These are phyloP conservation scores for Trichoderma erinaceum DNA, from an alignment of 495 filamentous ascomycete genomes.

Conservation along the genomic window DNA sequence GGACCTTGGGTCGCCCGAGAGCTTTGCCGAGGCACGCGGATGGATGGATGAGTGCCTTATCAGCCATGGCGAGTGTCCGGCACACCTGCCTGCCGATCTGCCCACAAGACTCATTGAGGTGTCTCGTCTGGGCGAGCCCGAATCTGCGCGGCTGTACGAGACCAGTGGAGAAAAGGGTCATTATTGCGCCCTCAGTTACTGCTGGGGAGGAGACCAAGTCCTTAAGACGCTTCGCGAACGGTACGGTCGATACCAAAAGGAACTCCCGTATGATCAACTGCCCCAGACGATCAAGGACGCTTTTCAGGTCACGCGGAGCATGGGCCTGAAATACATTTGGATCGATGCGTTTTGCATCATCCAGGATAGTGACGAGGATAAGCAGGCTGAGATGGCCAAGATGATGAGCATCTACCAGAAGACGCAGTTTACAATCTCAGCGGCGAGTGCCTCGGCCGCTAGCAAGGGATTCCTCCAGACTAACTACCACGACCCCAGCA, in stretches of 20 bases:
- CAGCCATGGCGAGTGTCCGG: neutral
- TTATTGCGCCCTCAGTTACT: conserved; percentile 25
- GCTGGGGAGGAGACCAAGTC: conserved; percentile 22
- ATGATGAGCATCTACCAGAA: conserved; percentile 17
- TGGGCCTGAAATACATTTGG: conserved; percentile 27
- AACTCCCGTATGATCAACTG: neutral
- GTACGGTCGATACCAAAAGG: neutral
- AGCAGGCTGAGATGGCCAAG: neutral
- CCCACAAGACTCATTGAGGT: conserved; percentile 3
- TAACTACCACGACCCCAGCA: conserved; percentile 8
- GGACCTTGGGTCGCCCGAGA: neutral
- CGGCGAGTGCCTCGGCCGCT: conserved; percentile 7
- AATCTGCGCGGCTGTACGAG: neutral
- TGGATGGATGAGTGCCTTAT: neutral
- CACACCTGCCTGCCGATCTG: neutral
- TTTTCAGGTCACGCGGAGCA: conserved; percentile 18
- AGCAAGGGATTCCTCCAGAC: neutral
- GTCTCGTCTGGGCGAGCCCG: neutral
- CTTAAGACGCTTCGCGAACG: conserved; percentile 15
- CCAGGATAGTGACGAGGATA: neutral
- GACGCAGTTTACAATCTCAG: conserved; percentile 13
- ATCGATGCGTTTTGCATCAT: conserved; percentile 28
- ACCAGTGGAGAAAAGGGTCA: neutral
- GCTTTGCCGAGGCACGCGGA: neutral
- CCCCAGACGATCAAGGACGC: conserved; percentile 21